phyloP scores from a whole-genome alignment of 2,329 filamentous ascomycete genomes.

The Truncatella angustata region DNA sequence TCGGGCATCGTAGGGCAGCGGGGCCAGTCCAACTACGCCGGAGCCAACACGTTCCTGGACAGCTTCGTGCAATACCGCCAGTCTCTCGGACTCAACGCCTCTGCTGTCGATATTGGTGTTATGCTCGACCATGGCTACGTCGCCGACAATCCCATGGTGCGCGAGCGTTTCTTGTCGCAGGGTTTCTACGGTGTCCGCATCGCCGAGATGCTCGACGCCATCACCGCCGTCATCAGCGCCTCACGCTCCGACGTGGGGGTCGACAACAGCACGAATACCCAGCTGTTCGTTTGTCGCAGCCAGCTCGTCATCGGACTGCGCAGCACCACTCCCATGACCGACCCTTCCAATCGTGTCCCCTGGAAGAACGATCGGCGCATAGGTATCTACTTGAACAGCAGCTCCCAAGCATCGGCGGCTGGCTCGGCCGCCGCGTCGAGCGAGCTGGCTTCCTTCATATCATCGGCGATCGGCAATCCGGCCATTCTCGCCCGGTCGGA shows the following conservation, averaged over 20 bases:
- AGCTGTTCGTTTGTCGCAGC: neutral
- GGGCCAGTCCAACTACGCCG: neutral
- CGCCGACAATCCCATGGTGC: no score
- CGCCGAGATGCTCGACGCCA: neutral
- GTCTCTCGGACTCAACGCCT: no score
- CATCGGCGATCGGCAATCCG: neutral
- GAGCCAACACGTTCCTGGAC: neutral
- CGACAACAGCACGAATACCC: neutral
- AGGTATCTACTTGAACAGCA: slow-evolving; percentile 2
- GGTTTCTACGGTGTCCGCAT: neutral
- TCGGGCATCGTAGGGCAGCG: no score
- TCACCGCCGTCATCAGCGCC: no score
- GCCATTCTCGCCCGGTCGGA: no score
- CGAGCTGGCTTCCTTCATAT: neutral
- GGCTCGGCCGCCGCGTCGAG: no score
- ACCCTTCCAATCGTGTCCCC: neutral
- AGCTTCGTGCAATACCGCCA: neutral
- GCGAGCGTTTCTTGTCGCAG: no score
- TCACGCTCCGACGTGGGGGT: neutral
- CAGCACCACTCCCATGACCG: neutral
- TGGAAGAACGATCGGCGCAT: slow-evolving; percentile 6
- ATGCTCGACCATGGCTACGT: slow-evolving; percentile 18
- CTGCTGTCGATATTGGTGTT: slow-evolving; percentile 31
- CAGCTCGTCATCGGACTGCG: neutral
- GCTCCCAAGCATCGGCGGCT: neutral